phyloP scores from a whole-genome alignment of 371 early-diverging fungal species.

The Apophysomyces trapeziformis region DNA sequence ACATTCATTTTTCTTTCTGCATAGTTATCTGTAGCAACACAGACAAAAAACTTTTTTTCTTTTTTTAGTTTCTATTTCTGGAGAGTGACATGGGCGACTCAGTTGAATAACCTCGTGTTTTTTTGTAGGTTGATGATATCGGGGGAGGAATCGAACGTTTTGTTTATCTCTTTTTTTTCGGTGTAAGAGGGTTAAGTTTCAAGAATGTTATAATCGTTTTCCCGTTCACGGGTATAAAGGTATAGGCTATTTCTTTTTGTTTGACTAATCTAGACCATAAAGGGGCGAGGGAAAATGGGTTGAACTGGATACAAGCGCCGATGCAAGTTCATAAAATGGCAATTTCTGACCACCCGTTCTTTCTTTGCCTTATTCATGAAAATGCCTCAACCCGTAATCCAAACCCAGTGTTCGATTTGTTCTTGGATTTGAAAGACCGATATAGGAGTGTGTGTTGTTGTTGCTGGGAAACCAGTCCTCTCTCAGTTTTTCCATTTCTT shows the following conservation, averaged over 20 bases:
- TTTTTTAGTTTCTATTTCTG: too few relatives aligned
- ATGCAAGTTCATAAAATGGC: neutral
- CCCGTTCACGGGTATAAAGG: neutral
- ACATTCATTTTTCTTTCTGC: too few relatives aligned
- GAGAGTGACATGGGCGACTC: too few relatives aligned
- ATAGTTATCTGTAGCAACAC: too few relatives aligned
- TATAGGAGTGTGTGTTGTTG: neutral
- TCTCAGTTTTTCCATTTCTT: neutral
- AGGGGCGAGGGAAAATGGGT: slow-evolving; percentile 1
- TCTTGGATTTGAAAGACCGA: neutral
- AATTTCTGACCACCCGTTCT: slow-evolving; percentile 4
- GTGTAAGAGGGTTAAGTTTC: too few relatives aligned
- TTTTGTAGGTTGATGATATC: neutral
- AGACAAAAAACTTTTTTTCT: too few relatives aligned
- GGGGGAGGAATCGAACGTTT: too few relatives aligned
- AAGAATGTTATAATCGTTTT: neutral
- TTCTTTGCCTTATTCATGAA: slow-evolving; percentile 1
- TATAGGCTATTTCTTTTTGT: neutral
- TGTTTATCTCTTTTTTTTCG: too few relatives aligned
- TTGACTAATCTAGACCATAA: neutral
- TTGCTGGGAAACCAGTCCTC: neutral
- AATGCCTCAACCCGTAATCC: neutral
- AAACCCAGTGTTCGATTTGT: slow-evolving; percentile 7
- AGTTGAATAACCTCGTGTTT: neutral
- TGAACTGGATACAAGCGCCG: neutral